Evolutionary conservation across 768 basidiomycete species (phyloP).

Genomic region (Mycena epipterygia): DNA sequence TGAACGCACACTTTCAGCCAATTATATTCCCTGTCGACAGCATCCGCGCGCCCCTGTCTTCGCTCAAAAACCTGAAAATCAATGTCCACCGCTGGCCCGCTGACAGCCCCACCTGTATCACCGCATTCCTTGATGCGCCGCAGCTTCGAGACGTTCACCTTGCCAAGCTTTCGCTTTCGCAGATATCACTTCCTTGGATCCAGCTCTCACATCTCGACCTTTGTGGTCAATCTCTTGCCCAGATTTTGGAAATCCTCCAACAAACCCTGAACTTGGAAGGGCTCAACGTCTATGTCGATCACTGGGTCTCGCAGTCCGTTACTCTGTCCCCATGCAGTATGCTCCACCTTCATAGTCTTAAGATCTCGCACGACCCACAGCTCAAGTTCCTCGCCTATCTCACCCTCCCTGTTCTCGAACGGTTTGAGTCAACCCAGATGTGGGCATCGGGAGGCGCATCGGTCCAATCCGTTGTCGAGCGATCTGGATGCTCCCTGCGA

Average conservation of each 20-base stretch:
- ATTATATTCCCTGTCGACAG: not conserved
- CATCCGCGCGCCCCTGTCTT: not conserved
- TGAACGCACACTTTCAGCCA: not conserved
- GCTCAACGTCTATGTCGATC: not conserved
- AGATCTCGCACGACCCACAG: not conserved
- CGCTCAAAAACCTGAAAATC: not conserved
- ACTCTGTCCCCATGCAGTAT: not conserved
- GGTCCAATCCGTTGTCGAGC: not conserved
- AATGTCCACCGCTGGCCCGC: not conserved
- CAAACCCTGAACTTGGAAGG: not conserved
- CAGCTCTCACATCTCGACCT: too few species aligned
- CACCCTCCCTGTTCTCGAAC: not conserved
- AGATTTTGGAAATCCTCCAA: not conserved
- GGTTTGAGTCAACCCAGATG: not conserved
- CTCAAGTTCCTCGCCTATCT: not conserved
- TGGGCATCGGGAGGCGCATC: too few species aligned
- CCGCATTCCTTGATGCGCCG: not conserved
- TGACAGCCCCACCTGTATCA: not conserved
- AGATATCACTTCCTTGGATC: conserved; percentile 6
- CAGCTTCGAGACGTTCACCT: not conserved
- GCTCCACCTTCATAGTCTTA: not conserved
- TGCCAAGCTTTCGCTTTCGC: not conserved
- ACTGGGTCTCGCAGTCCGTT: not conserved
- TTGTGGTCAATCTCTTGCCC: not conserved
- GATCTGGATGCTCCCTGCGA: not conserved